These are phyloP conservation scores for Mesostigma viride DNA, from an alignment of 139 green algal species.

Conservation along the genomic window DNA sequence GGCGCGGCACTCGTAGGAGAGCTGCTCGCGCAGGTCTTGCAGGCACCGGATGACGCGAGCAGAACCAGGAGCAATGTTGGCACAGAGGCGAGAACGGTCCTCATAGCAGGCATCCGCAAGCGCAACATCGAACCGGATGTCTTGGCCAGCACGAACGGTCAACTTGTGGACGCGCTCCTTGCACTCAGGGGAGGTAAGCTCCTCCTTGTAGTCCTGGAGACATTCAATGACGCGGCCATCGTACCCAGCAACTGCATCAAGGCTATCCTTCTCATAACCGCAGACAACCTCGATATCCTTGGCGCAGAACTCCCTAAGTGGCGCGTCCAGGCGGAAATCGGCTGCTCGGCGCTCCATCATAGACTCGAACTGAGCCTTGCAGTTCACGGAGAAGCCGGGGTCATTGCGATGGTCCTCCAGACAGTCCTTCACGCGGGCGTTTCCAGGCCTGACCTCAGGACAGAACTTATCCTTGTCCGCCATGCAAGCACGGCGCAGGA, in stretches of 20 bases:
- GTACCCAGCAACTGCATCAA: conserved; percentile 19
- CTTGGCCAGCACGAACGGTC: conserved; percentile 46
- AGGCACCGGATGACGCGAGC: conserved; percentile 71
- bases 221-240: conserved; percentile 37
- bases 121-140: conserved; percentile 72
- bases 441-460: conserved; percentile 34
- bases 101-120: conserved; percentile 30
- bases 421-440: conserved; percentile 46
- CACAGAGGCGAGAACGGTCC: conserved; percentile 27
- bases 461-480: conserved; percentile 64
- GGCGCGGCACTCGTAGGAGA: conserved; percentile 48
- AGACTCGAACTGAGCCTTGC: conserved; percentile 30
- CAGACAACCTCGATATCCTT: conserved; percentile 48
- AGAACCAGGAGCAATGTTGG: conserved; percentile 23
- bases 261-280: conserved; percentile 21
- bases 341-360: conserved; percentile 35
- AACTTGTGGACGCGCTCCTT: conserved; percentile 40
- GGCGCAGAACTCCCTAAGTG: conserved; percentile 20
- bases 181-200: conserved; percentile 42
- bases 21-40: conserved; percentile 47
- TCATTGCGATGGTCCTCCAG: conserved; percentile 31
- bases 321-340: conserved; percentile 34
- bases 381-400: conserved; percentile 14
- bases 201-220: conserved; percentile 38
- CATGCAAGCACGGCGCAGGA: conserved; percentile 49